A percentile compares a stretch with the other conserved stretches of the same genome.
Conservation (phyloP, 225 moss, liverwort and hornwort species). For the Bryum argenteum region DNA sequence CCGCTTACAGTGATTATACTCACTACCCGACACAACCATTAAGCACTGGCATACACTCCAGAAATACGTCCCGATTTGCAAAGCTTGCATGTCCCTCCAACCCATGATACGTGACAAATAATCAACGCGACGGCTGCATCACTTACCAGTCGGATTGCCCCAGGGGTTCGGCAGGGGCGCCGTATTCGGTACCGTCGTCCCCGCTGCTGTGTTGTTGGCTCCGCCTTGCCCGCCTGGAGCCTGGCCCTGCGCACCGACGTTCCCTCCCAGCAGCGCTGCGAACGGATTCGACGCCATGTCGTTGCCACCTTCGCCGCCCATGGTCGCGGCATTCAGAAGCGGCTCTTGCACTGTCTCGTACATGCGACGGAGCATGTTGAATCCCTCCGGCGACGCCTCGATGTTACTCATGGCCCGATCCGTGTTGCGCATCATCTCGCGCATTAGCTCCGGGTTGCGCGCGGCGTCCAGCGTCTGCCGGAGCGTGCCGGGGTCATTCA, state of each 20-base stretch:
- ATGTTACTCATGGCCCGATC: slow-evolving; percentile 99
- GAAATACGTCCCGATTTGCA: background rate
- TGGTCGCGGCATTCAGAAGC: slow-evolving; percentile 88
- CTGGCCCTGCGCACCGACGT: slow-evolving; percentile 61
- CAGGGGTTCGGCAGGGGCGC: slow-evolving; percentile 98
- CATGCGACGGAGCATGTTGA: slow-evolving; percentile 99
- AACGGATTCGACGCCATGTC: slow-evolving; percentile 91
- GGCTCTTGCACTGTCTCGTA: slow-evolving; percentile 99
- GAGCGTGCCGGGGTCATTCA: slow-evolving; percentile 96
- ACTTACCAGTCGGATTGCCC: slow-evolving; percentile 79
- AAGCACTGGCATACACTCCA: background rate
- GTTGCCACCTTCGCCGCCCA: slow-evolving; percentile 84
- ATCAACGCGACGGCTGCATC: background rate
- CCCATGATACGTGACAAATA: background rate
- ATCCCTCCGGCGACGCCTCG: slow-evolving; percentile 98
- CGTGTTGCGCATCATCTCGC: slow-evolving; percentile 99
- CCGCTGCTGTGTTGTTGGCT: slow-evolving; percentile 49
- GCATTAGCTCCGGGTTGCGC: slow-evolving; percentile 97
- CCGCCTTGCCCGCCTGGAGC: slow-evolving; percentile 53
- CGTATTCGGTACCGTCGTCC: slow-evolving; percentile 82
- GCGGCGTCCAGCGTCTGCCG: slow-evolving; percentile 97
- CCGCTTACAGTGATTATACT: background rate
- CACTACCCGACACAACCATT: background rate
- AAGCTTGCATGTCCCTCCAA: background rate
- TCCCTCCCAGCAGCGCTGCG: slow-evolving; percentile 77